A percentile compares a stretch with the other conserved stretches of the same genome.
Evolutionary conservation across 2,329 filamentous ascomycete species (phyloP).

Genomic region (Taxawa tesnikishii): DNA sequence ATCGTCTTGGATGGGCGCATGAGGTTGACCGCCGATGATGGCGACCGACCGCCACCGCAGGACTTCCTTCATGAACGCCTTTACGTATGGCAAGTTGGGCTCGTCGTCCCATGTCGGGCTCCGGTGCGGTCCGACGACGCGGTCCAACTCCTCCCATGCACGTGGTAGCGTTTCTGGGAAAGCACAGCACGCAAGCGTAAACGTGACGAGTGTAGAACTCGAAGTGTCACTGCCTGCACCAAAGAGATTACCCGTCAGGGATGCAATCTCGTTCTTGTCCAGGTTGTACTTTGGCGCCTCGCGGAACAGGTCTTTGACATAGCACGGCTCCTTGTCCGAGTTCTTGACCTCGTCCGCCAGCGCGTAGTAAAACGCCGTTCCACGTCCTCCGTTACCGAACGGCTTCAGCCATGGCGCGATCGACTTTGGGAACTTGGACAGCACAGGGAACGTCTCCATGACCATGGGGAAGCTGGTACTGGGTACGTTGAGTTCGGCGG

Average conservation of each 20-base stretch:
- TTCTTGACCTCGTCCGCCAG: slow-evolving; percentile 39
- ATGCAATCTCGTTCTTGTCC: slow-evolving; percentile 29
- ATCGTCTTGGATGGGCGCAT: slow-evolving; percentile 15
- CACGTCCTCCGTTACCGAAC: slow-evolving; percentile 28
- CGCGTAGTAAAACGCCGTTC: slow-evolving; percentile 40
- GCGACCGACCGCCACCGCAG: slow-evolving; percentile 66
- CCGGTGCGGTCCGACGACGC: slow-evolving; percentile 19
- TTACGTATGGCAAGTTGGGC: slow-evolving; percentile 60
- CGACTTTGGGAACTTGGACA: slow-evolving; percentile 37
- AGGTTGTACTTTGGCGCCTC: slow-evolving; percentile 35
- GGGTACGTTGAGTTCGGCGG: slow-evolving; percentile 37
- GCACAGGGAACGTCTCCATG: slow-evolving; percentile 44
- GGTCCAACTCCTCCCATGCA: slow-evolving; percentile 22
- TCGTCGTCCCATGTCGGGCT: slow-evolving; percentile 33
- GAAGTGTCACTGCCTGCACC: slow-evolving; percentile 41
- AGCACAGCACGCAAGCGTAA: slow-evolving; percentile 36
- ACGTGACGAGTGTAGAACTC: slow-evolving; percentile 33
- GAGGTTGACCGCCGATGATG: slow-evolving; percentile 56
- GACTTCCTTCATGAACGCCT: slow-evolving; percentile 62
- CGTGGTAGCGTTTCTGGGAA: slow-evolving; percentile 29
- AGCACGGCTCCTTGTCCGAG: slow-evolving; percentile 24
- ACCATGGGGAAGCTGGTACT: slow-evolving; percentile 40
- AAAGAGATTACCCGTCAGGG: slow-evolving; percentile 31
- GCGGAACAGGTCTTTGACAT: slow-evolving; percentile 35
- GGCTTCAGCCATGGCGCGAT: slow-evolving; percentile 41